phyloP scores from a whole-genome alignment of 73 alveolate species.

The Effrenium voratum region DNA sequence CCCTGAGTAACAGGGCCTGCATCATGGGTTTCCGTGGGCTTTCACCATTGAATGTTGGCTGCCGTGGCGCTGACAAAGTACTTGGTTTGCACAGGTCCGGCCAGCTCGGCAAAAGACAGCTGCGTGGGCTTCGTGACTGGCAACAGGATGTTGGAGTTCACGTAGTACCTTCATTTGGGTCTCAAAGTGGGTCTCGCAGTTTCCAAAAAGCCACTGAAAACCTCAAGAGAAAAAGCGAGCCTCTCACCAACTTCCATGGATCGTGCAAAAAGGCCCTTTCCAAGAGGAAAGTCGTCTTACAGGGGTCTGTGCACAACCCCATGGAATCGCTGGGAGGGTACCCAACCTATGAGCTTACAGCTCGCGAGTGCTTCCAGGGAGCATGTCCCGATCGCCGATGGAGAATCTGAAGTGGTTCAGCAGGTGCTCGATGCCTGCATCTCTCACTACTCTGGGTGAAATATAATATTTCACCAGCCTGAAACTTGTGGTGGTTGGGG shows the following conservation, averaged over 20 bases:
- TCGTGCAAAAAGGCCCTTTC: too few relatives aligned
- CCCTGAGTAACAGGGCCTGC: neutral
- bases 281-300: too few relatives aligned
- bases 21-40: neutral
- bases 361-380: neutral
- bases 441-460: too few relatives aligned
- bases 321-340: too few relatives aligned
- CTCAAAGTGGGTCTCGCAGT: too few relatives aligned
- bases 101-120: constrained; percentile 27
- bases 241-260: too few relatives aligned
- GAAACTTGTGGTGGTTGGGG: too few relatives aligned
- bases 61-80: constrained; percentile 29
- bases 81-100: constrained; percentile 30
- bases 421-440: constrained; percentile 22
- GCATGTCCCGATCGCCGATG: constrained; percentile 45
- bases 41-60: neutral
- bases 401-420: constrained; percentile 33
- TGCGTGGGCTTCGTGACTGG: constrained; percentile 20
- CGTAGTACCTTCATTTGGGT: constrained; percentile 66
- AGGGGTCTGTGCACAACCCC: too few relatives aligned
- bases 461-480: too few relatives aligned
- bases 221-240: too few relatives aligned
- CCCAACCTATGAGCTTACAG: too few relatives aligned
- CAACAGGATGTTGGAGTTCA: constrained; percentile 53
- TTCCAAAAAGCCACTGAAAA: too few relatives aligned